Evolutionary conservation across 1,284 basidiomycete genomes (phyloP).

Genomic region (Anthracocystis setariae): DNA sequence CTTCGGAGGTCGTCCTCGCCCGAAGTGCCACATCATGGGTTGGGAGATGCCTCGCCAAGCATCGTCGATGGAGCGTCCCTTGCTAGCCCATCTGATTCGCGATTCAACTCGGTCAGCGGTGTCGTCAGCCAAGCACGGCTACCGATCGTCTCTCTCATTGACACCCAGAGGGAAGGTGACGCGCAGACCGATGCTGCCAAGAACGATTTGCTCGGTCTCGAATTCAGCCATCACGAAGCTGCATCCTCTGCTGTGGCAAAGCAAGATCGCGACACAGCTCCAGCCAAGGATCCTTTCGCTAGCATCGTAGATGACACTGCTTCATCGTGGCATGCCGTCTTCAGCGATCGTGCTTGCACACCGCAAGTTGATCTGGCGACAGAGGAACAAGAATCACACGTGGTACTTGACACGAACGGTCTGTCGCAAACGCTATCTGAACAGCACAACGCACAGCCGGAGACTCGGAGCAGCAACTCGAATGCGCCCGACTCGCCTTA

Average conservation of each 20-base stretch:
- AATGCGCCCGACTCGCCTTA: conserved; percentile 12
- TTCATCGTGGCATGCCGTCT: conserved; percentile 45
- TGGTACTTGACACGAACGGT: conserved; percentile 35
- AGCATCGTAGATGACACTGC: conserved; percentile 29
- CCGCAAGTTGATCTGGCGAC: neutral
- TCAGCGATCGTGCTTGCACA: conserved; percentile 12
- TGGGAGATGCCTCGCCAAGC: conserved; percentile 26
- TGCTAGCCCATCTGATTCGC: conserved; percentile 1
- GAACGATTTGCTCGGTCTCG: conserved; percentile 26
- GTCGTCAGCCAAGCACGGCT: neutral
- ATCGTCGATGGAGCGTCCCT: conserved; percentile 11
- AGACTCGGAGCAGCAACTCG: conserved; percentile 1
- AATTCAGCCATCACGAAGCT: conserved; percentile 12
- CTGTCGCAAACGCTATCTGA: conserved; percentile 46
- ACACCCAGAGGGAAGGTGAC: neutral
- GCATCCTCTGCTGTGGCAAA: neutral
- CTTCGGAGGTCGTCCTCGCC: conserved; percentile 17
- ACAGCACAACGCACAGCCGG: conserved; percentile 26
- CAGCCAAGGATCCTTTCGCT: conserved; percentile 19
- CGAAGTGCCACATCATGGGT: conserved; percentile 28
- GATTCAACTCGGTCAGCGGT: conserved; percentile 8
- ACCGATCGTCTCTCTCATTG: neutral
- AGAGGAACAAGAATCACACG: conserved; percentile 16
- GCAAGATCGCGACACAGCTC: neutral
- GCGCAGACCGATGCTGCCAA: conserved; percentile 12